Conservation (phyloP, 352 stramenopile genomes). For the Pythium aquatile region DNA sequence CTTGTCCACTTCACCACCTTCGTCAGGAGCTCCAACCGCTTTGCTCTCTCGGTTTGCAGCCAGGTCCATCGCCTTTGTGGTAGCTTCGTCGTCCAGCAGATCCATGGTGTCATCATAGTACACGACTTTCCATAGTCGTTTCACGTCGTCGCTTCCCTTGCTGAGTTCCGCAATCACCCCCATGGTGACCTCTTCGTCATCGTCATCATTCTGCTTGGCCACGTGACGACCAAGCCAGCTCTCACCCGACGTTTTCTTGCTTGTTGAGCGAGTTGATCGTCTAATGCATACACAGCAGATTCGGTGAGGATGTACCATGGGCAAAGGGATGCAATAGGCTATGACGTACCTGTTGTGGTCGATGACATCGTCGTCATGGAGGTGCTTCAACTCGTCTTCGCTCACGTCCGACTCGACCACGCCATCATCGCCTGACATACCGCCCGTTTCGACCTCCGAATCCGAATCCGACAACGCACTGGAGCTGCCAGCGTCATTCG, state of each 20-base stretch:
- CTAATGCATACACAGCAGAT: conserved; percentile 8
- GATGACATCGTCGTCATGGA: conserved; percentile 23
- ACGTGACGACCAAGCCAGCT: conserved; percentile 41
- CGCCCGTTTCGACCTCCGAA: conserved; percentile 26
- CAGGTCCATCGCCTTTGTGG: conserved; percentile 32
- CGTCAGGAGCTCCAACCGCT: not conserved
- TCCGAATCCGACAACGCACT: conserved; percentile 2
- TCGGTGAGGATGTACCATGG: no score
- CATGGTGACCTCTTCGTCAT: conserved; percentile 36
- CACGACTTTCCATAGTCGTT: conserved; percentile 47
- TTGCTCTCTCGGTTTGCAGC: conserved; percentile 27
- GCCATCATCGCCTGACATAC: conserved; percentile 13
- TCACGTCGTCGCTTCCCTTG: not conserved
- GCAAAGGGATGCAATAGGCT: no score
- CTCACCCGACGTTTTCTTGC: not conserved
- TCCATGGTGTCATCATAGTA: conserved; percentile 55
- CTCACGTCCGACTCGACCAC: conserved; percentile 24
- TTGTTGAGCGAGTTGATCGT: conserved; percentile 24
- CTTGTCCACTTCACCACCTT: conserved; percentile 28
- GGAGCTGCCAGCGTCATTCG: conserved; percentile 13
- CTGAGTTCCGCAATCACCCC: conserved; percentile 48
- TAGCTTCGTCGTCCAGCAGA: conserved; percentile 30
- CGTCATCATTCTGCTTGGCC: conserved; percentile 33
- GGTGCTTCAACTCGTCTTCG: conserved; percentile 23
- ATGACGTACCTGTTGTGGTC: conserved; percentile 20